Base-by-base conservation (phyloP, 306 rosid species). In the Spatholobus suberectus region DNA sequence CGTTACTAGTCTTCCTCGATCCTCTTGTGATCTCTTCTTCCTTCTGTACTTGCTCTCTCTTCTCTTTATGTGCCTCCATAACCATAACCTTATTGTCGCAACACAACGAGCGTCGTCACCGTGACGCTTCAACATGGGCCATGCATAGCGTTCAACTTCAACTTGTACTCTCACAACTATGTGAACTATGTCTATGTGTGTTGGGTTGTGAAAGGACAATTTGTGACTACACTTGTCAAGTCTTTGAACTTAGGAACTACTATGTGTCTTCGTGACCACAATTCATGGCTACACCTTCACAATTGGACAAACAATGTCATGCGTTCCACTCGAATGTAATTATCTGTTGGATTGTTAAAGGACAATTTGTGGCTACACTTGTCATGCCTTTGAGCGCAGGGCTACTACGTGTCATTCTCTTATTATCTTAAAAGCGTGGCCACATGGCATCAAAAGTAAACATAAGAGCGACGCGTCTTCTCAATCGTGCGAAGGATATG, bases 31-130 rank as follows among this genome's bases (percentile, higher is more conserved):
- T 26, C 61, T 62, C 37, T 37, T 78, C 78, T 27, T 75, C 66
- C 24, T 61, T 80, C 78, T 80, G 55, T 4, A 67, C 11, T 44
- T 78, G 61, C 65, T 85, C 86, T n/a, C 27, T 81, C 41, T 49
- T 83, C 78, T 85, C 92, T 54, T 88, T 78, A 9, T 47, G 84
- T 77, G 89, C 89, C 73, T 89, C 92, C 92, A 89, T 90, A 9
- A 55, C 41, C 46, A 8, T 35, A 52, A 10, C 8, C 12, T 15
- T 68, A 24, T 14, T 49, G 17, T 6, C 49, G 8, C 24, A 20
- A 2, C 61, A 54, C 14, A 5, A 57, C 26, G n/a, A n/a, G n/a
- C n/a, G n/a, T n/a, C n/a, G n/a, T n/a, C n/a, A 38, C 41, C 6
- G 3, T 38, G 1, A 38, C 4, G 3, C 41, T 38, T 11, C 14